A percentile compares a stretch with the other conserved stretches of the same genome.
These are phyloP conservation scores for Trametes hirsuta DNA, from an alignment of 1,284 basidiomycete species.

Conservation along the genomic window DNA sequence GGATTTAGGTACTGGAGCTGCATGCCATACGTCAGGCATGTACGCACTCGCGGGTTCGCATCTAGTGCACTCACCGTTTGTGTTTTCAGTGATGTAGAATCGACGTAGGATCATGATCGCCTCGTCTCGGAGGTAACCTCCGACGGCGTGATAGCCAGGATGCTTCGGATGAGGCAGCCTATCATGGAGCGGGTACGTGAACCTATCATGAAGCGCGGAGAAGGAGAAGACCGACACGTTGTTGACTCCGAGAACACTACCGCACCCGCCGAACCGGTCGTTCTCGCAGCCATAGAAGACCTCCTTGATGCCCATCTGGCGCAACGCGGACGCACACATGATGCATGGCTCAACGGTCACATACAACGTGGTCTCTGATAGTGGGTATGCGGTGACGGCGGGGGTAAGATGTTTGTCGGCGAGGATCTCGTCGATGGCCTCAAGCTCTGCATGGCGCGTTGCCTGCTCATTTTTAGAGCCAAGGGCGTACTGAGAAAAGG, in stretches of 20 bases:
- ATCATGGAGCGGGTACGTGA: neutral
- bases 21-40: neutral
- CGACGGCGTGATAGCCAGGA: constrained; percentile 75
- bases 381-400: constrained; percentile 55
- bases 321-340: constrained; percentile 96
- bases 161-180: constrained; percentile 73
- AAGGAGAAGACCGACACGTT: constrained; percentile 32
- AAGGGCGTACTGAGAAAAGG: neutral
- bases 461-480: constrained; percentile 57
- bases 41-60: neutral
- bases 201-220: neutral
- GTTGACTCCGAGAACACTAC: constrained; percentile 91
- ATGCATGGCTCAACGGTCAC: constrained; percentile 99
- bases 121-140: constrained; percentile 89
- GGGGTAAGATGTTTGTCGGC: constrained; percentile 62
- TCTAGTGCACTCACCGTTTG: constrained; percentile 66
- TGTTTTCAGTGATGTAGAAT: constrained; percentile 96
- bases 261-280: constrained; percentile 97
- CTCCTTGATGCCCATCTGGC: constrained; percentile 90
- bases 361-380: constrained; percentile 86
- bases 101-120: constrained; percentile 94
- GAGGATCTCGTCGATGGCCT: constrained; percentile 93
- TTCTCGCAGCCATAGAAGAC: constrained; percentile 96
- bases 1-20: constrained; percentile 78
- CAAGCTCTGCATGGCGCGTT: constrained; percentile 96